Evolutionary conservation across 345 rosid genomes (phyloP).

Genomic region (Euphorbia tirucalli): DNA sequence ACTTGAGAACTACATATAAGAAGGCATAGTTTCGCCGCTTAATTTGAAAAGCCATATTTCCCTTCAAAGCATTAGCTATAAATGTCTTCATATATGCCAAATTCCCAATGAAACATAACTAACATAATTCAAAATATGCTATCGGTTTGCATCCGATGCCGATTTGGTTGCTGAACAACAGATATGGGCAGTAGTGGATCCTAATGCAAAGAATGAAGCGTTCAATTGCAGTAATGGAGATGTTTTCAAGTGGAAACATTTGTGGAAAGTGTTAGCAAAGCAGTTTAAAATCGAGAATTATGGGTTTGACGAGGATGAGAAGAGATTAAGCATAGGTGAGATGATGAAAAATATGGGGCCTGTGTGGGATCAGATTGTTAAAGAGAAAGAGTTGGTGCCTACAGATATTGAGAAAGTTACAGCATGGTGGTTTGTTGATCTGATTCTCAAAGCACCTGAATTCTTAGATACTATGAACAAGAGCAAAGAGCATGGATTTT

Average conservation of each 20-base stretch:
- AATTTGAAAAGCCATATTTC: too few species aligned
- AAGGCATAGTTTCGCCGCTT: neutral
- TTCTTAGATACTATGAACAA: conserved; percentile 55
- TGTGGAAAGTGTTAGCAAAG: conserved; percentile 73
- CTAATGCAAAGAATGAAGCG: conserved; percentile 53
- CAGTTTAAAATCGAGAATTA: conserved; percentile 73
- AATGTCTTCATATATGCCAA: too few species aligned
- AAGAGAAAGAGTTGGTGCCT: too few species aligned
- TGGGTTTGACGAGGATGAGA: conserved; percentile 51
- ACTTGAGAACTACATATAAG: neutral
- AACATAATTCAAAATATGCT: too few species aligned
- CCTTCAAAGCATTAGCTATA: too few species aligned
- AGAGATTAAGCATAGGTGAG: too few species aligned
- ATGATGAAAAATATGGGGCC: too few species aligned
- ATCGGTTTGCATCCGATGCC: conserved; percentile 48
- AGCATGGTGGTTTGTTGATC: too few species aligned
- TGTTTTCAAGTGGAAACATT: conserved; percentile 75
- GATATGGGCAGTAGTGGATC: conserved; percentile 80
- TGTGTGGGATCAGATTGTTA: too few species aligned
- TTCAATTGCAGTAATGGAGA: conserved; percentile 72
- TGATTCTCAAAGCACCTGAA: conserved; percentile 12
- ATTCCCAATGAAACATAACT: too few species aligned
- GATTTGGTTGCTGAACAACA: conserved; percentile 78
- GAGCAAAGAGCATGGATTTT: conserved; percentile 78
- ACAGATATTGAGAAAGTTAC: too few species aligned